Evolutionary conservation across 257 asterid genomes (phyloP).

Genomic region (Scutellaria barbata): DNA sequence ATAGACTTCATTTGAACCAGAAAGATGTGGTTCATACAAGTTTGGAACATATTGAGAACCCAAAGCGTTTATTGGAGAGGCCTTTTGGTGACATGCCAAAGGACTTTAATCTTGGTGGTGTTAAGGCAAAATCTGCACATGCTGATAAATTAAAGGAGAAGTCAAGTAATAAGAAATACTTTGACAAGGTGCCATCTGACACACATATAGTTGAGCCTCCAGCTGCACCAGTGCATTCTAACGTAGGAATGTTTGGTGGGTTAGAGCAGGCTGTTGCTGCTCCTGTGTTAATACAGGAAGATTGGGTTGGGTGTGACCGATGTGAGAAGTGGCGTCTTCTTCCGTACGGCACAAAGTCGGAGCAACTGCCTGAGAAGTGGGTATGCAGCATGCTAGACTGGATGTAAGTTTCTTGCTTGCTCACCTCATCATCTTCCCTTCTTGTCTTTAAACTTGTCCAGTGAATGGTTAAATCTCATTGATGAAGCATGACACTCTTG

Average conservation of each 20-base stretch:
- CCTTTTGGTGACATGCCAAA: conserved; percentile 49
- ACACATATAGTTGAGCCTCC: conserved; percentile 44
- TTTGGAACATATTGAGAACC: conserved; percentile 41
- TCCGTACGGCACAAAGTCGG: conserved; percentile 61
- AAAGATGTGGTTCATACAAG: conserved; percentile 32
- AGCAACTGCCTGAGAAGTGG: conserved; percentile 77
- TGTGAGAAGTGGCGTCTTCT: conserved; percentile 80
- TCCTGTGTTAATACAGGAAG: conserved; percentile 56
- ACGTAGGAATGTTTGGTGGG: conserved; percentile 40
- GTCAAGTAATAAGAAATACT: conserved; percentile 41
- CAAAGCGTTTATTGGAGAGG: conserved; percentile 43
- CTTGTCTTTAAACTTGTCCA: conserved; percentile 13
- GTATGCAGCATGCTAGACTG: conserved; percentile 82
- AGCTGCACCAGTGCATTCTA: conserved; percentile 41
- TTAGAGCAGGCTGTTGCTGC: conserved; percentile 46
- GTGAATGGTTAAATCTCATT: conserved; percentile 13
- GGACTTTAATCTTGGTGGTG: conserved; percentile 47
- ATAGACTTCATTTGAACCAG: conserved; percentile 33
- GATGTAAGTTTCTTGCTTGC: conserved; percentile 76
- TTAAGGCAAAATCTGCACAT: conserved; percentile 44
- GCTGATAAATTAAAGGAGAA: conserved; percentile 54
- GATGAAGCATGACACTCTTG: conserved; percentile 22
- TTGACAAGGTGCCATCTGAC: conserved; percentile 43
- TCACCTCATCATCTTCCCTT: conserved; percentile 13
- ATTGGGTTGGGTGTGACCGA: conserved; percentile 82